These are phyloP conservation scores for Nannochloris sp. DNA, from an alignment of 139 green algal genomes.

Conservation along the genomic window DNA sequence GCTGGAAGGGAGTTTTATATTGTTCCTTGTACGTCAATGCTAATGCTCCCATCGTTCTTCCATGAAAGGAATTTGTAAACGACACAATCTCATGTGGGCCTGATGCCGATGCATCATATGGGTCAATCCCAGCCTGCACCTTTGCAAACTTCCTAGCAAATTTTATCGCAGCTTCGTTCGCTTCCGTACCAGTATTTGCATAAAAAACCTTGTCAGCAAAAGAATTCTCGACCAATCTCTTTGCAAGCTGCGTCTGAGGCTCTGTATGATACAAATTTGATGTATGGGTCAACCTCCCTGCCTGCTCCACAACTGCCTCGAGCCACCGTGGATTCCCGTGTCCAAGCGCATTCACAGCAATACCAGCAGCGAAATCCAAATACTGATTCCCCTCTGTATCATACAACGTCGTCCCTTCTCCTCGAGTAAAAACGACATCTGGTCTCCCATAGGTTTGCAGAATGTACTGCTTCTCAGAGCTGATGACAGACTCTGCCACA, in stretches of 20 bases:
- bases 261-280: slow-evolving; percentile 95
- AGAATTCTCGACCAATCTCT: slow-evolving; percentile 71
- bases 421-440: slow-evolving; percentile 70
- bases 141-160: slow-evolving; percentile 92
- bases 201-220: slow-evolving; percentile 97
- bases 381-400: slow-evolving; percentile 80
- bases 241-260: slow-evolving; percentile 80
- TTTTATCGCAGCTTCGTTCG: slow-evolving; percentile 98
- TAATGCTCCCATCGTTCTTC: slow-evolving; percentile 93
- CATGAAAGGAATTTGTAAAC: slow-evolving; percentile 94
- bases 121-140: slow-evolving; percentile 60
- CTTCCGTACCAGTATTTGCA: slow-evolving; percentile 95
- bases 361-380: slow-evolving; percentile 92
- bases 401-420: slow-evolving; percentile 69
- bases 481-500: slow-evolving; percentile 13
- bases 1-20: slow-evolving; percentile 91
- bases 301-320: slow-evolving; percentile 72
- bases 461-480: slow-evolving; percentile 54
- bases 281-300: slow-evolving; percentile 71
- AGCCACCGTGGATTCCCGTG: slow-evolving; percentile 81
- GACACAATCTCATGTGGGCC: slow-evolving; percentile 82
- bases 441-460: slow-evolving; percentile 77
- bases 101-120: slow-evolving; percentile 46
- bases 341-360: slow-evolving; percentile 94
- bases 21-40: slow-evolving; percentile 92